A percentile compares a stretch with the other conserved stretches of the same genome.
Conservation (phyloP, 495 filamentous ascomycete species). For the Rostrohypoxylon terebratum region DNA sequence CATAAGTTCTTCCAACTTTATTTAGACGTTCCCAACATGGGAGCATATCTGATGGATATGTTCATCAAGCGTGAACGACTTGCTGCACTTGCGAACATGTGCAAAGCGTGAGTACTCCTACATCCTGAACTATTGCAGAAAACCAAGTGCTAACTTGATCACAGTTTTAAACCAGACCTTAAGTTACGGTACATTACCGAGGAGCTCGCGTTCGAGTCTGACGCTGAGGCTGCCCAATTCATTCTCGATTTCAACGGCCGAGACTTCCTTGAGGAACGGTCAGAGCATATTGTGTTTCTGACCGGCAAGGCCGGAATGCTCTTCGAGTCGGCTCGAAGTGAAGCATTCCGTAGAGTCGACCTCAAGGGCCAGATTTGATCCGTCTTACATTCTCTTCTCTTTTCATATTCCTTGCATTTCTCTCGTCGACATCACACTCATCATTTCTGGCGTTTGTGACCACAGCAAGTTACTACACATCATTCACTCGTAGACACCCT, state of each 20-base stretch:
- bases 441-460: conserved; percentile 27
- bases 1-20: conserved; percentile 97
- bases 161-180: conserved; percentile 90
- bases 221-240: conserved; percentile 89
- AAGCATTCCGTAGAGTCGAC: conserved; percentile 87
- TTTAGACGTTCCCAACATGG: conserved; percentile 95
- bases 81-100: conserved; percentile 87
- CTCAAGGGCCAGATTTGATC: conserved; percentile 95
- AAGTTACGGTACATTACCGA: conserved; percentile 91
- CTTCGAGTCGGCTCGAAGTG: conserved; percentile 77
- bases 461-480: conserved; percentile 21
- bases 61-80: conserved; percentile 95
- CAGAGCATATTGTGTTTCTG: conserved; percentile 77
- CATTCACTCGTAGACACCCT: conserved; percentile 41
- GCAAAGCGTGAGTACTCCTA: conserved; percentile 82
- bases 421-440: conserved; percentile 28
- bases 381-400: conserved; percentile 35
- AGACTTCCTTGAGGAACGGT: conserved; percentile 80
- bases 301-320: conserved; percentile 76
- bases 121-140: background rate
- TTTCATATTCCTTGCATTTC: conserved; percentile 21
- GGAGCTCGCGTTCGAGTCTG: conserved; percentile 94
- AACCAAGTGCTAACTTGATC: conserved; percentile 51
- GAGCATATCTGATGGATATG: conserved; percentile 98
- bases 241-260: conserved; percentile 80